Conservation (phyloP, 2,329 filamentous ascomycete genomes). For the Fusarium caatingaense region DNA sequence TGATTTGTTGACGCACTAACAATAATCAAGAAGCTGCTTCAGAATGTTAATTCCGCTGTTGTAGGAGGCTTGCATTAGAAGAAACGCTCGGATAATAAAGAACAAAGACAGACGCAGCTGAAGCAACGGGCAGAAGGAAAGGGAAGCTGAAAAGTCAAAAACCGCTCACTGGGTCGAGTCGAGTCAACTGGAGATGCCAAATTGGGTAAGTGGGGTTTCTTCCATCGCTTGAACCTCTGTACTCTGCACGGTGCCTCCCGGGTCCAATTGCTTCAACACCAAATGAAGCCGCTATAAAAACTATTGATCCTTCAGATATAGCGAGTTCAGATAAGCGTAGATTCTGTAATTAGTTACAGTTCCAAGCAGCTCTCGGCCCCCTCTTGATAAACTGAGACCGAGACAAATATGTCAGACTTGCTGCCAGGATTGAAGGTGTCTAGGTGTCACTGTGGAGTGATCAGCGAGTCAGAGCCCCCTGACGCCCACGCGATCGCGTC, state of each 20-base stretch:
- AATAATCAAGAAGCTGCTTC: background rate
- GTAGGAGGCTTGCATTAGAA: conserved; percentile 13
- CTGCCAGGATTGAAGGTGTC: background rate
- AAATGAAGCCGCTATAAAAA: background rate
- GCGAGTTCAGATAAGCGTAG: background rate
- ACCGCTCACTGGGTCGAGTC: background rate
- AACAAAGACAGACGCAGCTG: background rate
- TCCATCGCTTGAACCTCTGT: background rate
- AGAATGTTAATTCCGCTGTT: background rate
- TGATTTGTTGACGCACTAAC: background rate
- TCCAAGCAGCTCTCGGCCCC: background rate
- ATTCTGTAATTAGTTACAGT: background rate
- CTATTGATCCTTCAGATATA: conserved; percentile 2
- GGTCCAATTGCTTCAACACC: background rate
- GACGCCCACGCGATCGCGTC: conserved; percentile 19
- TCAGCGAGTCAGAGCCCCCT: conserved; percentile 21
- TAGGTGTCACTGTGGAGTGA: conserved; percentile 11
- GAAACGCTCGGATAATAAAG: conserved; percentile 8
- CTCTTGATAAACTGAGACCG: background rate
- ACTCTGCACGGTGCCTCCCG: too few species aligned
- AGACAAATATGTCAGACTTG: conserved; percentile 1
- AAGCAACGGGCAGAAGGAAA: background rate
- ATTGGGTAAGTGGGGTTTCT: conserved; percentile 12
- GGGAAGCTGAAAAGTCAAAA: background rate
- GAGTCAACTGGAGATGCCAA: background rate